Conservation (phyloP, 768 basidiomycete species). For the Strobilomyces echinocephalus region DNA sequence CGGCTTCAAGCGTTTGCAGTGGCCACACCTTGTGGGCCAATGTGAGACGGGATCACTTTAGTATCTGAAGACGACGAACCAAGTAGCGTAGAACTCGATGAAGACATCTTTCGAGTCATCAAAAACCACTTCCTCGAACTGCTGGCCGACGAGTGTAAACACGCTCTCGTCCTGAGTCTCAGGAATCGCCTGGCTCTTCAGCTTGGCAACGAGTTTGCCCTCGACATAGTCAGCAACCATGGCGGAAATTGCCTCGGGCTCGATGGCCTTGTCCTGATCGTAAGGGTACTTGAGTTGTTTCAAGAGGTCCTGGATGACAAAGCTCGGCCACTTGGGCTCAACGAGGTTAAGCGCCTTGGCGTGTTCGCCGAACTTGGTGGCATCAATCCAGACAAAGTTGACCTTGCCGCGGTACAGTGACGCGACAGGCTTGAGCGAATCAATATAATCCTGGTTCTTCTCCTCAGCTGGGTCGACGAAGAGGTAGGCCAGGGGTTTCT, state of each 20-base stretch:
- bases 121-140: conserved; percentile 81
- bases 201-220: conserved; percentile 71
- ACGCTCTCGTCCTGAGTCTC: conserved; percentile 79
- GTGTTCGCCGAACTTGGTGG: conserved; percentile 91
- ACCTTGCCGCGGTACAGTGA: conserved; percentile 76
- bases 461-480: conserved; percentile 81
- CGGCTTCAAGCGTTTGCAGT: conserved; percentile 96
- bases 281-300: conserved; percentile 88
- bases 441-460: conserved; percentile 60
- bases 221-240: conserved; percentile 63
- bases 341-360: conserved; percentile 87
- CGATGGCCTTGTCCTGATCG: conserved; percentile 61
- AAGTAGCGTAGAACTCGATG: conserved; percentile 94
- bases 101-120: conserved; percentile 93
- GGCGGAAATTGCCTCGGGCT: conserved; percentile 49
- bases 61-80: conserved; percentile 48
- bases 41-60: neutral
- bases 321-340: conserved; percentile 86
- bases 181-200: conserved; percentile 90
- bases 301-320: conserved; percentile 84
- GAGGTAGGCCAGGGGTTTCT: conserved; percentile 89
- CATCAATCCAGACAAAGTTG: conserved; percentile 99
- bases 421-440: conserved; percentile 70
- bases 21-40: conserved; percentile 62
- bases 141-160: conserved; percentile 77